These are phyloP conservation scores for Skeletonema menzelii DNA, from an alignment of 108 stramenopile genomes.

Conservation along the genomic window DNA sequence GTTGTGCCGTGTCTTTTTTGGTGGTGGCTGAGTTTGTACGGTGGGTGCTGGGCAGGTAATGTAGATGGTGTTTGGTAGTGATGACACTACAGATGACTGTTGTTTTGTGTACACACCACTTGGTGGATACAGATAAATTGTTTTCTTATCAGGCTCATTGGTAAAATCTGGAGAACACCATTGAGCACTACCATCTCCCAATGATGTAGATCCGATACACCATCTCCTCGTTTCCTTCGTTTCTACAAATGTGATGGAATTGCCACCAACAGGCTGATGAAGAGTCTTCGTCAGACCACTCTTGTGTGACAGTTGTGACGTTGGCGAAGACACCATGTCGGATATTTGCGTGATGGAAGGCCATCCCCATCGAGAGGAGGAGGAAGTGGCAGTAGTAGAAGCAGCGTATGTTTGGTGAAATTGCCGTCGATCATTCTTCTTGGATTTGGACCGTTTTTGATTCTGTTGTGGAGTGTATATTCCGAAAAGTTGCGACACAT, in stretches of 20 bases:
- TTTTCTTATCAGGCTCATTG: neutral
- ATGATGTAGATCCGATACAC: constrained; percentile 12
- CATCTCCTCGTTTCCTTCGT: constrained; percentile 3
- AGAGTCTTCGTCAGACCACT: neutral
- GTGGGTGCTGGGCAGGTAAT: constrained; percentile 25
- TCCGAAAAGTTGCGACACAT: constrained; percentile 14
- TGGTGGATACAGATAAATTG: constrained; percentile 23
- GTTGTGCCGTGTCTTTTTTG: constrained; percentile 4
- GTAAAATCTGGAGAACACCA: constrained; percentile 23
- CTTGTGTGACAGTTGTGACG: constrained; percentile 17
- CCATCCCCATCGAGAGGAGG: constrained; percentile 16
- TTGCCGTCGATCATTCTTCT: neutral
- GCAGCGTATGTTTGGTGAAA: constrained; percentile 22
- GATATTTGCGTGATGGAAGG: constrained; percentile 33
- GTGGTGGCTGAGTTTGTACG: neutral
- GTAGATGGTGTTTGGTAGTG: neutral
- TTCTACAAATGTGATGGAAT: constrained; percentile 27
- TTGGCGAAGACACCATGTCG: constrained; percentile 18
- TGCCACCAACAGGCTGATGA: neutral
- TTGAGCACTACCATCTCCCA: neutral
- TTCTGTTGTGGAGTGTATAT: constrained; percentile 28
- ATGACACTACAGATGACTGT: neutral
- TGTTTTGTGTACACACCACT: constrained; percentile 21
- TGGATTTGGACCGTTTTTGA: constrained; percentile 11
- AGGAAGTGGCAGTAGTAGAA: neutral